Evolutionary conservation across 192 early-diverging fungal species (phyloP).

Genomic region (Entrophospora sp.): DNA sequence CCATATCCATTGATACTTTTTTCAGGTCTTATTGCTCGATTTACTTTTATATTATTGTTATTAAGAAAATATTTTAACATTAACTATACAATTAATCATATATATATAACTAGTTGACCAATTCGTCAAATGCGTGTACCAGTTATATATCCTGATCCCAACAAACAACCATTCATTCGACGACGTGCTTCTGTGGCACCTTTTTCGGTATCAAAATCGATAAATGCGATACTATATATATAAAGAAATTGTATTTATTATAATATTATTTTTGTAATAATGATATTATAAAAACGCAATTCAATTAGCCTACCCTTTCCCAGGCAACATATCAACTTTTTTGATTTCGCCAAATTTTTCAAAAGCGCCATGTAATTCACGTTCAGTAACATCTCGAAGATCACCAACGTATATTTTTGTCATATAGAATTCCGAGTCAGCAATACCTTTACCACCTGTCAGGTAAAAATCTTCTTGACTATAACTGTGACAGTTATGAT

Average conservation of each 20-base stretch:
- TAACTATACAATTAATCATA: not conserved
- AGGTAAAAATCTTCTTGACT: conserved; percentile 14
- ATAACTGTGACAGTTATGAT: not conserved
- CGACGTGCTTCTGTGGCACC: conserved; percentile 27
- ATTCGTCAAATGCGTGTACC: not conserved
- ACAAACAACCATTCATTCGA: conserved; percentile 25
- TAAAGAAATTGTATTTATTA: no score
- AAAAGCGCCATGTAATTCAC: conserved; percentile 25
- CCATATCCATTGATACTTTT: conserved; percentile 33
- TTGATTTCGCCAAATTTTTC: conserved; percentile 27
- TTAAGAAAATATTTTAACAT: not conserved
- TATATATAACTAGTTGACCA: not conserved
- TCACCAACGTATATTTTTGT: conserved; percentile 36
- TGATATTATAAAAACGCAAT: not conserved
- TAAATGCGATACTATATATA: conserved; percentile 28
- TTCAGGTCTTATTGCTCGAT: conserved; percentile 36
- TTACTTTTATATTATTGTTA: conserved; percentile 17
- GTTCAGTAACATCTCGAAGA: conserved; percentile 22
- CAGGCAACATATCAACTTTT: conserved; percentile 26
- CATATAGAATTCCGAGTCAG: conserved; percentile 33
- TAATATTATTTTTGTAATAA: not conserved
- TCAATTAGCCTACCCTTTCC: conserved; percentile 34
- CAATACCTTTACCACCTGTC: conserved; percentile 28
- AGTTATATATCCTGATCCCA: conserved; percentile 24
- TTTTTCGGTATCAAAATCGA: conserved; percentile 28